Percentiles rank a stretch among this genome's conserved stretches.
These are phyloP conservation scores for Parsonsia alboflavescens DNA, from an alignment of 257 asterid genomes.

Conservation along the genomic window DNA sequence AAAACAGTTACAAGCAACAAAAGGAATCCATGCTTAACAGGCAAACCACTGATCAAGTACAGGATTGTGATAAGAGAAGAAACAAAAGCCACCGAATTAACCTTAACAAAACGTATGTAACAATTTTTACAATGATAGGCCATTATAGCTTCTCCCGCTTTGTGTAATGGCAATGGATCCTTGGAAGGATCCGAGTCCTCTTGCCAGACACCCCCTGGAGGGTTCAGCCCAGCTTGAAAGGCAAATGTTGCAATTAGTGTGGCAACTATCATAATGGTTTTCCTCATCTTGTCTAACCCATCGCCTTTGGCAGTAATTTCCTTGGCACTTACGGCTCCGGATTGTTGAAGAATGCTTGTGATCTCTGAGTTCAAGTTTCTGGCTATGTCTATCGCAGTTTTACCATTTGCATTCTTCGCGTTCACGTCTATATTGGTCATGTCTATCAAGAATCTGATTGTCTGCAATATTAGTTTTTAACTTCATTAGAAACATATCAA, in stretches of 20 bases:
- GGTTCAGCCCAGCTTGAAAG: slow-evolving; percentile 26
- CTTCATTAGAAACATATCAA: neutral
- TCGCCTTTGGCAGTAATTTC: neutral
- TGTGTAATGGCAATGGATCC: slow-evolving; percentile 5
- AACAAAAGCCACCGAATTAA: slow-evolving; percentile 42
- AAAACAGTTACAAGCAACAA: slow-evolving; percentile 48
- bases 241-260: slow-evolving; percentile 14
- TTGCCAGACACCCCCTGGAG: slow-evolving; percentile 27
- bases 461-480: slow-evolving; percentile 4
- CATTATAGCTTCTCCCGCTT: slow-evolving; percentile 48
- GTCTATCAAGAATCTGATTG: neutral
- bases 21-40: slow-evolving; percentile 32
- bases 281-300: slow-evolving; percentile 12
- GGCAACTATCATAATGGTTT: slow-evolving; percentile 14
- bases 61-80: slow-evolving; percentile 50
- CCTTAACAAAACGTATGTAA: slow-evolving; percentile 24
- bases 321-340: slow-evolving; percentile 1
- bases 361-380: neutral
- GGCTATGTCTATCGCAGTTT: slow-evolving; percentile 6
- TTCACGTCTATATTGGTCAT: slow-evolving; percentile 4
- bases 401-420: slow-evolving; percentile 11
- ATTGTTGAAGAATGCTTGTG: neutral
- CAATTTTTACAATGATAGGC: slow-evolving; percentile 24
- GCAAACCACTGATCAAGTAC: slow-evolving; percentile 53
- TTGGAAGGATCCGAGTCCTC: neutral